These are phyloP conservation scores for Solanum ossicruentum DNA, from an alignment of 257 asterid genomes.

Conservation along the genomic window DNA sequence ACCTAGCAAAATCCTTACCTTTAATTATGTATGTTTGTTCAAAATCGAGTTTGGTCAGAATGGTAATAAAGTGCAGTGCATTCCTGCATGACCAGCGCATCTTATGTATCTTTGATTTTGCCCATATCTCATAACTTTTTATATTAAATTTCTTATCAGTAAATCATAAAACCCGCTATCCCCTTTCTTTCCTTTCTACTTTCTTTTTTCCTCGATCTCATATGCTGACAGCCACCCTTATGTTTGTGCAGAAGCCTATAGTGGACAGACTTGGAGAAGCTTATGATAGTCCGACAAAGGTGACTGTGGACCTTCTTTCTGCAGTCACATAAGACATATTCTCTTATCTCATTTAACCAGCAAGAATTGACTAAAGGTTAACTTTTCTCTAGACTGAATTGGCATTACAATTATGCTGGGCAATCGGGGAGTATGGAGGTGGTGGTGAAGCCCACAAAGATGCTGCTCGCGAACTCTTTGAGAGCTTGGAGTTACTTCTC, in stretches of 20 bases:
- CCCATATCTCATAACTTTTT: background rate
- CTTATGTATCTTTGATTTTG: background rate
- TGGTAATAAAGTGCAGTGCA: background rate
- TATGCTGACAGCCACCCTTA: background rate
- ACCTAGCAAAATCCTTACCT: background rate
- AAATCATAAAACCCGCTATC: background rate
- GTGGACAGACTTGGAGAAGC: slow-evolving; percentile 87
- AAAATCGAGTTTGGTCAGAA: background rate
- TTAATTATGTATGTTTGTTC: background rate
- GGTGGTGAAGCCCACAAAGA: slow-evolving; percentile 84
- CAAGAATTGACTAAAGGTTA: background rate
- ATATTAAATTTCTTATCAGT: background rate
- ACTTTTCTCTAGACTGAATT: slow-evolving; percentile 56
- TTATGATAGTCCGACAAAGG: slow-evolving; percentile 70
- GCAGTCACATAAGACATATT: background rate
- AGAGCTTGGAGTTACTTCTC: slow-evolving; percentile 78
- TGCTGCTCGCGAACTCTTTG: slow-evolving; percentile 91
- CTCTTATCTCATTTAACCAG: background rate
- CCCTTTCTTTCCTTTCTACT: background rate
- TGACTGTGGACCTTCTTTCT: slow-evolving; percentile 6
- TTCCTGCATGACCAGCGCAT: background rate
- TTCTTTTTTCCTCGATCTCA: background rate
- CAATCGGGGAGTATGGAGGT: slow-evolving; percentile 93
- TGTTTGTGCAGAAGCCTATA: slow-evolving; percentile 62
- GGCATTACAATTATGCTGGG: slow-evolving; percentile 95